Conservation (phyloP, 768 basidiomycete species). For the Rhizopogon vinicolor region DNA sequence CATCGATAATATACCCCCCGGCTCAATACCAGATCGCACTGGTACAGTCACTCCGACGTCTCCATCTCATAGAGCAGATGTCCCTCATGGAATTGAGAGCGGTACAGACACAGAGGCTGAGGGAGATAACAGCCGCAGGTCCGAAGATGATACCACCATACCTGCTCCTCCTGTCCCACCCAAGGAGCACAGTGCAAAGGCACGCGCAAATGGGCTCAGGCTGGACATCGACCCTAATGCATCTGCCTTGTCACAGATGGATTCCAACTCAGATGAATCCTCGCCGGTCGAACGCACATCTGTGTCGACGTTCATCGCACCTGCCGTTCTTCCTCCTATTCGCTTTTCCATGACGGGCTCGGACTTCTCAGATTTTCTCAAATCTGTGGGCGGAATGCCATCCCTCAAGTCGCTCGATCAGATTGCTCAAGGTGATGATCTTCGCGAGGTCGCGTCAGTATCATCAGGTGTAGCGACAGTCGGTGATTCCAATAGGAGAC, state of each 20-base stretch:
- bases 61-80: conserved; percentile 61
- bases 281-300: conserved; percentile 64
- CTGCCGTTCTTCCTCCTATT: conserved; percentile 77
- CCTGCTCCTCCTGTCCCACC: conserved; percentile 41
- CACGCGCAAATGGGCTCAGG: conserved; percentile 24
- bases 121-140: conserved; percentile 32
- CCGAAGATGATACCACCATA: conserved; percentile 19
- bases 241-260: conserved; percentile 22
- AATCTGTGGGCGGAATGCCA: conserved; percentile 48
- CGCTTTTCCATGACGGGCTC: conserved; percentile 82
- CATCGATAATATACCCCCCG: conserved; percentile 14
- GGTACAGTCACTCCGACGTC: conserved; percentile 39
- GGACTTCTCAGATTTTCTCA: conserved; percentile 77
- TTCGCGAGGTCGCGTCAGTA: background rate
- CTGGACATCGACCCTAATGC: conserved; percentile 17
- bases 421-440: conserved; percentile 40
- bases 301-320: conserved; percentile 76
- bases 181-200: conserved; percentile 30
- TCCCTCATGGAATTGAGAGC: conserved; percentile 69
- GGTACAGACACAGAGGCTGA: conserved; percentile 71
- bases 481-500: background rate
- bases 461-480: background rate
- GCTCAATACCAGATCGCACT: conserved; percentile 18
- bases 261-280: conserved; percentile 46
- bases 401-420: conserved; percentile 43